These are phyloP conservation scores for Ambrosia trifida DNA, from an alignment of 129 eudicot species.

Conservation along the genomic window DNA sequence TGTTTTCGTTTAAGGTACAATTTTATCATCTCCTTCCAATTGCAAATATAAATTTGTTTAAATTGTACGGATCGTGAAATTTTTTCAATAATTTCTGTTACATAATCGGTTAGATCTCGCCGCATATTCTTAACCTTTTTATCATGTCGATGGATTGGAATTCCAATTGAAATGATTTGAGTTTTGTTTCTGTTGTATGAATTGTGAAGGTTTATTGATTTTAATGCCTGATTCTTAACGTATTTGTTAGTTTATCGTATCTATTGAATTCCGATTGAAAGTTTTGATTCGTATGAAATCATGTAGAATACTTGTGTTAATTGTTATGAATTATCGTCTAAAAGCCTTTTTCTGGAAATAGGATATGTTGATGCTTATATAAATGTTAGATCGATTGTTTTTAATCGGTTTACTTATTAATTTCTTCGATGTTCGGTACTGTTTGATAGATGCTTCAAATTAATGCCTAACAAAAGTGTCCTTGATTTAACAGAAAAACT, in stretches of 20 bases:
- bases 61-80: slow-evolving; percentile 5
- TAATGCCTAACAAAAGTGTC: too few relatives aligned
- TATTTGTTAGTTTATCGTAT: neutral
- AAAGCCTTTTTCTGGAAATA: neutral
- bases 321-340: neutral
- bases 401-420: neutral
- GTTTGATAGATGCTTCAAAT: slow-evolving; percentile 19
- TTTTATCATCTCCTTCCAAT: neutral
- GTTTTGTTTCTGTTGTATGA: neutral
- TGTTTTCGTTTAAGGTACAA: slow-evolving; percentile 16
- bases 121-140: neutral
- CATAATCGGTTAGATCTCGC: slow-evolving; percentile 6
- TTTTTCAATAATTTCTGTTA: neutral
- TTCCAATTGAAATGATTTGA: neutral
- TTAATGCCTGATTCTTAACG: neutral
- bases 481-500: too few relatives aligned
- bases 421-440: neutral
- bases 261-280: neutral
- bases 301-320: neutral
- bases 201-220: slow-evolving; percentile 17
- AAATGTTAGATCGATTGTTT: neutral
- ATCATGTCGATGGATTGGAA: neutral
- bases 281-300: neutral
- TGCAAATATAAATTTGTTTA: neutral
- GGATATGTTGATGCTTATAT: neutral